These are phyloP conservation scores for Vigna unguiculata DNA, from an alignment of 306 rosid genomes.

Conservation along the genomic window DNA sequence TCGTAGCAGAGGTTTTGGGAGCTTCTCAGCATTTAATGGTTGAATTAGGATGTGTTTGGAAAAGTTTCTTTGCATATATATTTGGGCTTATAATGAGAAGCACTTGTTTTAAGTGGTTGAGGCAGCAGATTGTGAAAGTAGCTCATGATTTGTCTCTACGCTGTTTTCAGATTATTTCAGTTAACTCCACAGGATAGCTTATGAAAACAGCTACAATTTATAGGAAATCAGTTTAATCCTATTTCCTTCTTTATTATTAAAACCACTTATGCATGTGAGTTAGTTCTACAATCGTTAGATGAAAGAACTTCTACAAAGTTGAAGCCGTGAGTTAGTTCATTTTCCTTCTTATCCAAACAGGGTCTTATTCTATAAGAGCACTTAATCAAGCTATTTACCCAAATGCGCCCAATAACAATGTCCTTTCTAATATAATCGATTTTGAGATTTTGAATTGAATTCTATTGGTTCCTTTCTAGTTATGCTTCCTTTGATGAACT, in stretches of 20 bases:
- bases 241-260: not conserved
- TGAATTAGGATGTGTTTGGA: not conserved
- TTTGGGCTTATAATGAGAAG: not conserved
- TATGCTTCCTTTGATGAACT: slow-evolving; percentile 1
- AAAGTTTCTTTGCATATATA: not conserved
- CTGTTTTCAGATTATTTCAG: not conserved
- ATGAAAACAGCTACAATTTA: not conserved
- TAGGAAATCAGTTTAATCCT: not conserved
- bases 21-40: not conserved
- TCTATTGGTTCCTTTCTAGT: slow-evolving; percentile 25
- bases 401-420: not conserved
- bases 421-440: not conserved
- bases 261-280: not conserved
- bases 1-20: slow-evolving; percentile 9
- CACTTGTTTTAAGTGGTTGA: not conserved
- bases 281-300: too few relatives aligned
- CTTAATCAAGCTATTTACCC: not conserved
- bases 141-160: not conserved
- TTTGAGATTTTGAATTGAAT: slow-evolving; percentile 16
- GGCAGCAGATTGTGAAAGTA: not conserved
- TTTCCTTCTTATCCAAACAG: too few relatives aligned
- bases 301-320: not conserved
- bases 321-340: not conserved
- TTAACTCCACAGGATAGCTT: not conserved
- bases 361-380: too few relatives aligned